phyloP scores from a whole-genome alignment of 257 asterid genomes.

The Pogostemon cablin region DNA sequence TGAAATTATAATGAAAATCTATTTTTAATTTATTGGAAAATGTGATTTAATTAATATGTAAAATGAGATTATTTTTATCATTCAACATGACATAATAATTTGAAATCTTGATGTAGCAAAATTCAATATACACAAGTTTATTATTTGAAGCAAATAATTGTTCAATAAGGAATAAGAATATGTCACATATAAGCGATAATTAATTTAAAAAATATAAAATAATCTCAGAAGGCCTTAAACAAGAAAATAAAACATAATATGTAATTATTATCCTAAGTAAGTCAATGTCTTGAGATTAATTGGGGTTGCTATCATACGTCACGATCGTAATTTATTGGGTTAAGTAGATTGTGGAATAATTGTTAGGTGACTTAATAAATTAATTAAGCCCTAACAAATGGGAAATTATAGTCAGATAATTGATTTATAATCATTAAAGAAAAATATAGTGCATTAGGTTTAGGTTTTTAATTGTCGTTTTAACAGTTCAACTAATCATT shows the following conservation, averaged over 20 bases:
- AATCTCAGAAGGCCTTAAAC: too few species aligned
- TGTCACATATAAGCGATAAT: neutral
- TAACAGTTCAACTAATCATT: slow-evolving; percentile 14
- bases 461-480: slow-evolving; percentile 1
- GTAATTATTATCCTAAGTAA: slow-evolving; percentile 18
- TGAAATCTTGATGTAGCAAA: too few species aligned
- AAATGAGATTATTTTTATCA: too few species aligned
- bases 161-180: neutral
- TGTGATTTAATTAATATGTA: too few species aligned
- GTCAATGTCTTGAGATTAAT: slow-evolving; percentile 36
- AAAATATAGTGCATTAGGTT: neutral
- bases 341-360: slow-evolving; percentile 31
- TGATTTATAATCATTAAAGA: slow-evolving; percentile 1
- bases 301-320: slow-evolving; percentile 15
- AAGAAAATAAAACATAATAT: neutral
- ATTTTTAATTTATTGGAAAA: too few species aligned
- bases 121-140: too few species aligned
- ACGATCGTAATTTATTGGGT: slow-evolving; percentile 36
- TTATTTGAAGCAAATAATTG: neutral
- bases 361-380: slow-evolving; percentile 29
- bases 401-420: slow-evolving; percentile 10
- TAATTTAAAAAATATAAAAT: too few species aligned
- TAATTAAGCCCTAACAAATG: slow-evolving; percentile 32
- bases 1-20: too few species aligned
- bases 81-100: too few species aligned